Percentiles rank a stretch among this genome's conserved stretches.
Conservation (phyloP, 2,329 filamentous ascomycete species). For the Stemphylium vesicarium region DNA sequence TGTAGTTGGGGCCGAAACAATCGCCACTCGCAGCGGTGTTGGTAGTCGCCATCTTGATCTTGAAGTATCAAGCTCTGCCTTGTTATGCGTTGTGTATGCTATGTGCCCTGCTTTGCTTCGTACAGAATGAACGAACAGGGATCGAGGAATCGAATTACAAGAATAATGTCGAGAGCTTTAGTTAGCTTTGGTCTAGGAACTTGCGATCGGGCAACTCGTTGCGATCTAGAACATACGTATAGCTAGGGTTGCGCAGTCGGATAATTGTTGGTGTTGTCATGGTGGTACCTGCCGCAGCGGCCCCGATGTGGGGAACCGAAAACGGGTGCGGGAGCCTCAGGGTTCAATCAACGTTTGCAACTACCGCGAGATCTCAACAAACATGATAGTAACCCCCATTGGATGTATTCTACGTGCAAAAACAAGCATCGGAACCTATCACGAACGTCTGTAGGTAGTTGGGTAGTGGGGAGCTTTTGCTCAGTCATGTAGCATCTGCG, state of each 20-base stretch:
- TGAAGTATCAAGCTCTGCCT: not conserved
- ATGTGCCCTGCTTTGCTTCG: not conserved
- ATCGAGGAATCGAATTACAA: not conserved
- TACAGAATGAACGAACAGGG: too few species aligned
- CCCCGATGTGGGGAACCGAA: slow-evolving; percentile 17
- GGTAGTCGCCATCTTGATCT: slow-evolving; percentile 1
- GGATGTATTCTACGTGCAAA: too few species aligned
- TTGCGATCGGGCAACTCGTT: not conserved
- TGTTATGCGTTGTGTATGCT: not conserved
- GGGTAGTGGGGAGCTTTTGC: too few species aligned
- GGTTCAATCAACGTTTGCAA: not conserved
- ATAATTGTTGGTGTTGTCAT: slow-evolving; percentile 6
- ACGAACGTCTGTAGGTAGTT: too few species aligned
- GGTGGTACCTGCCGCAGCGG: slow-evolving; percentile 7
- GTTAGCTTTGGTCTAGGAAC: not conserved
- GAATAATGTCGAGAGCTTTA: not conserved
- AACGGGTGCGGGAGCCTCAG: not conserved
- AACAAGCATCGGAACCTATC: too few species aligned
- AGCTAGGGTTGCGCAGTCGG: not conserved
- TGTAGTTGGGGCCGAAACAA: not conserved
- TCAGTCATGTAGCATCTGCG: too few species aligned
- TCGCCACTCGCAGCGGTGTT: not conserved
- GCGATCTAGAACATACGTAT: not conserved
- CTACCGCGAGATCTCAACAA: not conserved
- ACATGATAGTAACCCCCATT: too few species aligned